Conservation (phyloP, 1,284 basidiomycete genomes). For the Boletus smithii region DNA sequence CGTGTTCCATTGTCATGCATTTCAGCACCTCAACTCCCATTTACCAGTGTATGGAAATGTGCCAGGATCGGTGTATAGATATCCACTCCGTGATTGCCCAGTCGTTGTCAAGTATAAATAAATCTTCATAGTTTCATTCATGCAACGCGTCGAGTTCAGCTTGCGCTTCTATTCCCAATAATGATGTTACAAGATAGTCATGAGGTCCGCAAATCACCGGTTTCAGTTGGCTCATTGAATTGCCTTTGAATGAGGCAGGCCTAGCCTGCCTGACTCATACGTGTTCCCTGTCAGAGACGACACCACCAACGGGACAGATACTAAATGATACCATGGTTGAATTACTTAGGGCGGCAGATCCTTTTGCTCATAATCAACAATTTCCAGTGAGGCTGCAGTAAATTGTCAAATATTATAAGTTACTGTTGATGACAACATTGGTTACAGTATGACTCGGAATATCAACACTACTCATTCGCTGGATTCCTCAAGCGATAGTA, state of each 20-base stretch:
- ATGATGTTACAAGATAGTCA: not conserved
- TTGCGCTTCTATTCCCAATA: not conserved
- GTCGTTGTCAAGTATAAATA: constrained; percentile 43
- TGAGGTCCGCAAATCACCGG: not conserved
- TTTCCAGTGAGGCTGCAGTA: not conserved
- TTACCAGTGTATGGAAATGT: constrained; percentile 62
- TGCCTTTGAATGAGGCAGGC: too few relatives aligned
- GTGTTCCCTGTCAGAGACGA: too few relatives aligned
- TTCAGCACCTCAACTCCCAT: not conserved
- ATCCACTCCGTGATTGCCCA: constrained; percentile 74
- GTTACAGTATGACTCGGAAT: constrained; percentile 3
- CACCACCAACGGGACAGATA: too few relatives aligned
- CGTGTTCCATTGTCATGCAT: not conserved
- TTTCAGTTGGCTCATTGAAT: not conserved
- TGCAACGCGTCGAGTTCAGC: not conserved
- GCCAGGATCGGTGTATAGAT: constrained; percentile 65
- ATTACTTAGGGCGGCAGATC: too few relatives aligned
- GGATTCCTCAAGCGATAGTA: constrained; percentile 64
- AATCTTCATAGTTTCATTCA: constrained; percentile 11
- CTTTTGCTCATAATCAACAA: too few relatives aligned
- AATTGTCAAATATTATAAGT: constrained; percentile 27
- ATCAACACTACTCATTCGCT: constrained; percentile 5
- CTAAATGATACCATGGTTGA: too few relatives aligned
- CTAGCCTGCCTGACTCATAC: too few relatives aligned
- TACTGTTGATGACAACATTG: constrained; percentile 11